Percentiles rank a stretch among this genome's conserved stretches.
These are phyloP conservation scores for Alternaria sp. DNA, from an alignment of 2,329 filamentous ascomycete species.

Conservation along the genomic window DNA sequence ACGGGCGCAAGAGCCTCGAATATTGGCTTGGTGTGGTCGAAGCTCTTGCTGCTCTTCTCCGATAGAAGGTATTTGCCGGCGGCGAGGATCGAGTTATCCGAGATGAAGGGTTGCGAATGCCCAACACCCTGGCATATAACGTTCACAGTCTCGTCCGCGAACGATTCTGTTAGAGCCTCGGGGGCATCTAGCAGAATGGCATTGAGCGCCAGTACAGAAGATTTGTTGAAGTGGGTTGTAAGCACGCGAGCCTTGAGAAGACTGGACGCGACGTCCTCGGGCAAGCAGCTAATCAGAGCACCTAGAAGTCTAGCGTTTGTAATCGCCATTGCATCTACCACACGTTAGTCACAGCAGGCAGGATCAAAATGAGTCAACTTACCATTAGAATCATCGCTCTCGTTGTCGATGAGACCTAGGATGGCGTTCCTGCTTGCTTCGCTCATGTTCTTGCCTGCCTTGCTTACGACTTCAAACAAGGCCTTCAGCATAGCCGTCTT, in stretches of 20 bases:
- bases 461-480: conserved; percentile 93
- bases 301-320: conserved; percentile 91
- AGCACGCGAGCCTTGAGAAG: conserved; percentile 77
- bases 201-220: conserved; percentile 86
- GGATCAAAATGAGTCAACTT: conserved; percentile 26
- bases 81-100: conserved; percentile 86
- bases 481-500: conserved; percentile 97
- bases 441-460: conserved; percentile 93
- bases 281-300: conserved; percentile 85
- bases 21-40: conserved; percentile 78
- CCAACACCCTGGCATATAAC: conserved; percentile 80
- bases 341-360: conserved; percentile 12
- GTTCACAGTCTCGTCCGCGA: conserved; percentile 76
- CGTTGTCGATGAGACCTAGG: conserved; percentile 84
- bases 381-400: conserved; percentile 75
- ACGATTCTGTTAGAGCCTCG: conserved; percentile 68
- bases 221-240: conserved; percentile 73
- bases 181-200: conserved; percentile 84
- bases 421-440: conserved; percentile 87
- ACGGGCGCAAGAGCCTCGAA: conserved; percentile 78
- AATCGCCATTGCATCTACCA: conserved; percentile 72
- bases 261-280: conserved; percentile 68
- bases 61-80: conserved; percentile 88
- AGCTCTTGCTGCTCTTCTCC: conserved; percentile 68
- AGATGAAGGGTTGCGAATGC: conserved; percentile 75